A percentile compares a stretch with the other conserved stretches of the same genome.
Conservation (phyloP, 495 filamentous ascomycete genomes). For the Corynascus novoguineensis region DNA sequence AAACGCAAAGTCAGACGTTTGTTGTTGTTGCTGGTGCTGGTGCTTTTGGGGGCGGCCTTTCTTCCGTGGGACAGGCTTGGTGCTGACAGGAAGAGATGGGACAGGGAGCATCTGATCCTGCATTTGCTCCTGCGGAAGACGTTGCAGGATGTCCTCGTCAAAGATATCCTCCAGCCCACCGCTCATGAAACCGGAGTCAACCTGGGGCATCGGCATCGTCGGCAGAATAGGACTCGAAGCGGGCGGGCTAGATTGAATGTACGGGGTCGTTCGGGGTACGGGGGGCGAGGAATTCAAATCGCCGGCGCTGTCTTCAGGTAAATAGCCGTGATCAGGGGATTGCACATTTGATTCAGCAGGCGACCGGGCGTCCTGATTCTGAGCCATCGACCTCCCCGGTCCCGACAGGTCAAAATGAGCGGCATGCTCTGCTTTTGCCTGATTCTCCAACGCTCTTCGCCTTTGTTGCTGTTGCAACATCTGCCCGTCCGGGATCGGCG, state of each 20-base stretch:
- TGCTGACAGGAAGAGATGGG: slow-evolving; percentile 4
- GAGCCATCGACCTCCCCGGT: slow-evolving; percentile 12
- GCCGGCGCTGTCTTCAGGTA: slow-evolving; percentile 50
- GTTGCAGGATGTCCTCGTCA: slow-evolving; percentile 30
- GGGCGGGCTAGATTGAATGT: slow-evolving; percentile 45
- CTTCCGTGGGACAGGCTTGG: slow-evolving; percentile 16
- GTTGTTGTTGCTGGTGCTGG: slow-evolving; percentile 13
- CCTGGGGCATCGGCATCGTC: slow-evolving; percentile 48
- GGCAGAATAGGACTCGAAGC: slow-evolving; percentile 74
- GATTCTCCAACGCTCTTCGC: slow-evolving; percentile 18
- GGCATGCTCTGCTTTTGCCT: slow-evolving; percentile 21
- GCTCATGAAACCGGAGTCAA: slow-evolving; percentile 80
- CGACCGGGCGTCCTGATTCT: slow-evolving; percentile 36
- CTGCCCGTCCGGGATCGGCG: slow-evolving; percentile 57
- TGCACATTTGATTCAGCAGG: slow-evolving; percentile 43
- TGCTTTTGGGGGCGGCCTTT: slow-evolving; percentile 3
- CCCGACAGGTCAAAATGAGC: slow-evolving; percentile 21
- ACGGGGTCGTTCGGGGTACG: slow-evolving; percentile 49
- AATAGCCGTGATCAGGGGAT: slow-evolving; percentile 53
- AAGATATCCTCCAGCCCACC: slow-evolving; percentile 57
- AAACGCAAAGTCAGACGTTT: slow-evolving; percentile 32
- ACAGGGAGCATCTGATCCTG: slow-evolving; percentile 17
- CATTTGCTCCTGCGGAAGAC: slow-evolving; percentile 18
- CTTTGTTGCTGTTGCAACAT: slow-evolving; percentile 26
- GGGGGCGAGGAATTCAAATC: slow-evolving; percentile 78